Evolutionary conservation across 1,139 yeast genomes (phyloP), one percentile per base, ranked within the genome.

Genomic region (Pichiaceae sp.): DNA sequence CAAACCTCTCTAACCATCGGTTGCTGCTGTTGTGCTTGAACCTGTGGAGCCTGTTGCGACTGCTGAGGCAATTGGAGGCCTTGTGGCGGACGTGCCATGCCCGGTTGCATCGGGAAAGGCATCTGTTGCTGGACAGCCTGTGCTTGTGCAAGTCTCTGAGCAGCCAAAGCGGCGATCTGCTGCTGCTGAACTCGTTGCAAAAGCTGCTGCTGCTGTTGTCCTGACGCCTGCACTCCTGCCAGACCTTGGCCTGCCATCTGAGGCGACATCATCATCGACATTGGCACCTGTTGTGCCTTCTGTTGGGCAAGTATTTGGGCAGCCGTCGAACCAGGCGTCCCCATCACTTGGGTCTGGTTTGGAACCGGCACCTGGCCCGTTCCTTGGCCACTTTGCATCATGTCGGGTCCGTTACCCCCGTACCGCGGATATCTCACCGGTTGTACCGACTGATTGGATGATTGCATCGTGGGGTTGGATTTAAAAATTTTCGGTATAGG

Each of bases 1-100:
- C 97, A 91, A 14, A 91, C 97, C 49, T 89, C 78, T 46, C 72
- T 66, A 37, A 73, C 67, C 36, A 66, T 59, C 3, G 77, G 75
- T 31, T 48, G 53, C 14, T 15, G n/a, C 11, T 14, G 14, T 16
- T 12, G 17, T 17, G n/a, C 24, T 4, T 21, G 3, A 18, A 12
- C 16, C 17, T 38, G 38, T 17, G 31, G 38, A 11, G n/a, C 20
- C 28, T 14, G 18, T 15, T 31, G 27, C 17, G 17, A 28, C 26
- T 20, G 27, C 12, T 7, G 29, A 8, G 6, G 7, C n/a, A 6
- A 6, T 21, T 21, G 24, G 6, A 21, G 11, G 6, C 24, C 65
- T 64, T 27, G 62, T 12, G 54, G 46, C 20, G 17, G 35, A 11
- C 60, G 63, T 41, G 63, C 64, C 14, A n/a, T 16, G 19, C 18